These are phyloP conservation scores for Aspergillus cavernicola DNA, from an alignment of 495 filamentous ascomycete species.

Conservation along the genomic window DNA sequence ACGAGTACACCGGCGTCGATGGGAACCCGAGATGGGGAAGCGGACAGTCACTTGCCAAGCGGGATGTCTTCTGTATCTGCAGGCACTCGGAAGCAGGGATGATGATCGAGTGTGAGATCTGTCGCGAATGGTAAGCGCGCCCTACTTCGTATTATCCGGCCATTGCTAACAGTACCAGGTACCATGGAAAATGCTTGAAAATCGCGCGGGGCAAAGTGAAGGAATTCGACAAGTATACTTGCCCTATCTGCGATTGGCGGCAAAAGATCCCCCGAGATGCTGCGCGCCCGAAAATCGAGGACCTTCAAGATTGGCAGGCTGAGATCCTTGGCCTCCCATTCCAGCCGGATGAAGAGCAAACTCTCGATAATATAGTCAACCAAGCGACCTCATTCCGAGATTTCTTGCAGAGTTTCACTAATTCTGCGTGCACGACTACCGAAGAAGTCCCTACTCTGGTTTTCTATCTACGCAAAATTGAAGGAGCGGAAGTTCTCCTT, in stretches of 20 bases:
- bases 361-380: slow-evolving; percentile 76
- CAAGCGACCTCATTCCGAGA: slow-evolving; percentile 80
- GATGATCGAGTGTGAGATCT: slow-evolving; percentile 99
- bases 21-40: slow-evolving; percentile 38
- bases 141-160: background rate
- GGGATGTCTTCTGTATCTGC: slow-evolving; percentile 97
- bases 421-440: slow-evolving; percentile 71
- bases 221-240: slow-evolving; percentile 97
- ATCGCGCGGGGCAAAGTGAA: slow-evolving; percentile 97
- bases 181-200: slow-evolving; percentile 97
- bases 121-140: slow-evolving; percentile 81
- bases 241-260: slow-evolving; percentile 95
- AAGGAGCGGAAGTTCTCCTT: slow-evolving; percentile 92
- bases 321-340: slow-evolving; percentile 84
- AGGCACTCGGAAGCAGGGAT: slow-evolving; percentile 88
- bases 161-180: slow-evolving; percentile 51
- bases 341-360: slow-evolving; percentile 91
- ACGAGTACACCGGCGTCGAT: slow-evolving; percentile 45
- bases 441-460: slow-evolving; percentile 85
- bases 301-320: slow-evolving; percentile 80
- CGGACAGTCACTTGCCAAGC: slow-evolving; percentile 42
- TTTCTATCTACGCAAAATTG: slow-evolving; percentile 98
- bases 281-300: slow-evolving; percentile 91
- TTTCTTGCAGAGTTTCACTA: slow-evolving; percentile 76
- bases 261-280: slow-evolving; percentile 99